Evolutionary conservation across 2,329 filamentous ascomycete species (phyloP).

Genomic region (Pseudogymnoascus sp.): DNA sequence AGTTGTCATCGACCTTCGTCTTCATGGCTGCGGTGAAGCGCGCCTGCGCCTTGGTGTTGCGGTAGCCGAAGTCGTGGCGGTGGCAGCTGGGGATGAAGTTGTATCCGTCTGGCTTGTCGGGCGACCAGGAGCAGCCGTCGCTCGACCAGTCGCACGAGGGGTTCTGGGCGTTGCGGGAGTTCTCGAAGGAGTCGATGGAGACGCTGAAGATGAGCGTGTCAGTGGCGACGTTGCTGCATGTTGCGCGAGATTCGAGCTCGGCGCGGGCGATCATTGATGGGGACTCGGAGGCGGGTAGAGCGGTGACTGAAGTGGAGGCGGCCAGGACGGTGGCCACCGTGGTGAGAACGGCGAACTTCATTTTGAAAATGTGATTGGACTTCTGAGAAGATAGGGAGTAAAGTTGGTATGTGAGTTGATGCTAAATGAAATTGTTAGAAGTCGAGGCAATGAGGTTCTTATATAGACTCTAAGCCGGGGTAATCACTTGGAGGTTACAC

Average conservation of each 20-base stretch:
- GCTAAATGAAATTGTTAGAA: neutral
- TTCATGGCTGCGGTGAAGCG: conserved; percentile 38
- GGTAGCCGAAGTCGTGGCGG: conserved; percentile 49
- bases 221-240: conserved; percentile 26
- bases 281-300: neutral
- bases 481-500: neutral
- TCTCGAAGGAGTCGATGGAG: conserved; percentile 35
- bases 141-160: conserved; percentile 36
- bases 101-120: conserved; percentile 37
- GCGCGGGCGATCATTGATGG: neutral
- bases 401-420: neutral
- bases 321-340: neutral
- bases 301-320: neutral
- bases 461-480: neutral
- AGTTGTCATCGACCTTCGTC: conserved; percentile 40
- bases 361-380: neutral
- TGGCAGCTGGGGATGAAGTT: conserved; percentile 38
- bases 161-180: conserved; percentile 31
- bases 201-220: conserved; percentile 40
- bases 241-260: neutral
- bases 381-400: neutral
- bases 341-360: neutral
- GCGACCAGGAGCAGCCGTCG: conserved; percentile 35
- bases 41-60: conserved; percentile 41
- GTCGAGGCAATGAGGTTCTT: neutral